Evolutionary conservation across 1,284 basidiomycete genomes (phyloP), one percentile per base, ranked within the genome.

Genomic region (Microbotryum scabiosae): DNA sequence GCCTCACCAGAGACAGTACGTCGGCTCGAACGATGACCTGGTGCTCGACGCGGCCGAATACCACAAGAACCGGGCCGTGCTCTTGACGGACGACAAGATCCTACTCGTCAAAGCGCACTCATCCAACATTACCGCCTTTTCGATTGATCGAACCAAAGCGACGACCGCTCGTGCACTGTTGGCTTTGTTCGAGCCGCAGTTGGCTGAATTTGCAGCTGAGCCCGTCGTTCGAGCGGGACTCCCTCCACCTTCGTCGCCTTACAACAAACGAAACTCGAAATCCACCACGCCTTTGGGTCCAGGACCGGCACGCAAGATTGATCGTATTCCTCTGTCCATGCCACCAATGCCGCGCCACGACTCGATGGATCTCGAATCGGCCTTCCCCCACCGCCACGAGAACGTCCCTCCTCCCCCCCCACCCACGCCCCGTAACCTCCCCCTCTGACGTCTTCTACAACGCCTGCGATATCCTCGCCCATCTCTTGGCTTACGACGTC

Each of bases 11-110:
- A 30, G 46, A 44, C 10, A 25, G 50, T 45, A 25, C 18, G 25
- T 25, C 26, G 44, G 59, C 21, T 25, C 44, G 23, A 68, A 68
- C 56, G 66, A 68, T 45, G 52, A 54, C 10, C 41, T 63, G 4
- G 63, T 68, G 4, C 60, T 68, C 47, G 66, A 68, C 28, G 64
- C 61, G 7, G 64, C 64, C 1, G 30, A 59, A 20, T 68, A 25
- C 20, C 54, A 51, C 53, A 41, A 26, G 20, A 10, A 41, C 26
- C 56, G 60, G 8, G 58, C 57, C 48, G 59, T 61, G 1, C 54
- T 68, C 25, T 30, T 68, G 4, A 55, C 64, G 12, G 62, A 68
- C 26, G 66, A 68, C 56, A 59, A 60, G 44, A 68, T 66, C 28
- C 47, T 68, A 2, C 50, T 50, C 28, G 41, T 68, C 6, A 32